Conservation (phyloP, 2,329 filamentous ascomycete genomes). For the Talaromyces sp. region DNA sequence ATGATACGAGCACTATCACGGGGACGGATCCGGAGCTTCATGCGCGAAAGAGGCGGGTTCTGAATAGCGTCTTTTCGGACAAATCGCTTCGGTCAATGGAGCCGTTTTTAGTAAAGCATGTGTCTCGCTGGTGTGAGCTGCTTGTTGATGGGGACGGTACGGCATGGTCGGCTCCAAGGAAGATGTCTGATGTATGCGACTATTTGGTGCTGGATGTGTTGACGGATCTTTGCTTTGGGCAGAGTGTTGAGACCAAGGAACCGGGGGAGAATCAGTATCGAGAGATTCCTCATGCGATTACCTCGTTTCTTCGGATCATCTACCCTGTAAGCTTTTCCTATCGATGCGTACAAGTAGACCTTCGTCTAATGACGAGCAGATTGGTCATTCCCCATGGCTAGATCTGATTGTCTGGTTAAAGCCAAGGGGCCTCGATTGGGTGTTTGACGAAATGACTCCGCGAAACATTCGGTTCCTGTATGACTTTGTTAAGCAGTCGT, state of each 20-base stretch:
- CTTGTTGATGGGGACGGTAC: neutral
- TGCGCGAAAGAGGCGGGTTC: neutral
- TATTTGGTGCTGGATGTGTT: conserved; percentile 10
- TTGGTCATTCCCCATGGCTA: conserved; percentile 10
- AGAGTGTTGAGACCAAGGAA: conserved; percentile 9
- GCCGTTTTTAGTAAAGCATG: conserved; percentile 2
- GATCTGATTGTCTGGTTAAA: conserved; percentile 12
- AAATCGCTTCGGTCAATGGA: conserved; percentile 7
- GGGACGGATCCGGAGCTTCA: conserved; percentile 1
- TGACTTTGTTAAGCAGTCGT: conserved; percentile 3
- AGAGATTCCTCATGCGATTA: neutral
- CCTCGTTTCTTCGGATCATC: neutral
- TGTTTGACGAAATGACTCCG: neutral
- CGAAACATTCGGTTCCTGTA: neutral
- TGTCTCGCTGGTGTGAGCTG: conserved; percentile 3
- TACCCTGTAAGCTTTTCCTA: neutral
- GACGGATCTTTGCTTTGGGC: conserved; percentile 12
- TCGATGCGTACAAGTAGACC: neutral
- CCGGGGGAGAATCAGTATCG: neutral
- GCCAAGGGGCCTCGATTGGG: conserved; percentile 10
- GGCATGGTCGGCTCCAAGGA: neutral
- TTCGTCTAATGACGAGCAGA: neutral
- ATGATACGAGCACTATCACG: neutral
- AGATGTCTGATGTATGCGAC: conserved; percentile 5
- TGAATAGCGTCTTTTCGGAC: conserved; percentile 8